Conservation (phyloP, 1,284 basidiomycete genomes). For the Pascua guehoae region DNA sequence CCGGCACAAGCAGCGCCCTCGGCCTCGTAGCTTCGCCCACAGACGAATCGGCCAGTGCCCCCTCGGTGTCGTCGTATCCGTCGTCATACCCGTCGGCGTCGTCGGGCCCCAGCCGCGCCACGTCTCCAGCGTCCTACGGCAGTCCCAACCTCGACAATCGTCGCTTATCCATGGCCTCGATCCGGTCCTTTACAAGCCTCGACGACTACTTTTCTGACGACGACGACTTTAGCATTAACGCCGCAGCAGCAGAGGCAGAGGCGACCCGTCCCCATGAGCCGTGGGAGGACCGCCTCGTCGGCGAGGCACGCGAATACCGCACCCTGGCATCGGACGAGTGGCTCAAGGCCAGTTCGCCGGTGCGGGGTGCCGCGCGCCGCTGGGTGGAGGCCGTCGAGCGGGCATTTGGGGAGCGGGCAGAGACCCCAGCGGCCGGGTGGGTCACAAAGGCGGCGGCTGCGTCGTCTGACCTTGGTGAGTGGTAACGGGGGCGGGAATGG, state of each 20-base stretch:
- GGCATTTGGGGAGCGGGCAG: constrained; percentile 23
- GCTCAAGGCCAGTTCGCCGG: constrained; percentile 17
- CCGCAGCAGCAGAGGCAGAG: constrained; percentile 23
- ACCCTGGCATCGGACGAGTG: constrained; percentile 17
- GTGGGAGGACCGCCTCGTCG: constrained; percentile 46
- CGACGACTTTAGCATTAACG: constrained; percentile 44
- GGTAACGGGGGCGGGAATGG: constrained; percentile 12
- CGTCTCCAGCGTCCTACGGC: background rate
- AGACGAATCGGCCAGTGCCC: background rate
- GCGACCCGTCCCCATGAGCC: constrained; percentile 20
- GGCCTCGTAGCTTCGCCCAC: constrained; percentile 2
- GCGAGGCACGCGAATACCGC: constrained; percentile 32
- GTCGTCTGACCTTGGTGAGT: constrained; percentile 38
- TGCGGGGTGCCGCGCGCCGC: constrained; percentile 23
- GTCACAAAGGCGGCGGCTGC: constrained; percentile 56
- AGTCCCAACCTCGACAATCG: background rate
- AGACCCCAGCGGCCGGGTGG: constrained; percentile 22
- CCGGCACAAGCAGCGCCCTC: background rate
- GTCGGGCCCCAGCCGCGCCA: background rate
- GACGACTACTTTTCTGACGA: constrained; percentile 29
- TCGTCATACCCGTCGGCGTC: background rate
- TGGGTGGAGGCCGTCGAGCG: constrained; percentile 40
- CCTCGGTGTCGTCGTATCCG: background rate
- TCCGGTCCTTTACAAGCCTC: background rate
- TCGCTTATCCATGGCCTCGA: constrained; percentile 2